A percentile compares a stretch with the other conserved stretches of the same genome.
Evolutionary conservation across 225 moss, liverwort and hornwort genomes (phyloP).

Genomic region (Thuidium tamariscinum): DNA sequence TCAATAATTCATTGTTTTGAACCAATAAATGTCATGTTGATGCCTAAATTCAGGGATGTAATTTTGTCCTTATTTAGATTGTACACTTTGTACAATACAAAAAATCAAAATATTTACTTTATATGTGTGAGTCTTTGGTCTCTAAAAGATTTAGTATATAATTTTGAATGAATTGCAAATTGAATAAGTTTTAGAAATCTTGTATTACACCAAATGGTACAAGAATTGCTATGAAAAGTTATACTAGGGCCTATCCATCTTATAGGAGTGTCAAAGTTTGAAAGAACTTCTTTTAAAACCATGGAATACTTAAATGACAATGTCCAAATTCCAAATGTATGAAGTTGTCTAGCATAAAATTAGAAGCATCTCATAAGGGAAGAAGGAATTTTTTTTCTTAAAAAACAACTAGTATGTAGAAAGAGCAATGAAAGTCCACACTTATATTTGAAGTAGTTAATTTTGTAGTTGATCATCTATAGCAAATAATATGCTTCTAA

Average conservation of each 20-base stretch:
- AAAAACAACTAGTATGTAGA: accelerated
- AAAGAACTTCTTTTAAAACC: background rate
- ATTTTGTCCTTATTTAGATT: background rate
- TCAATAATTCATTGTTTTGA: background rate
- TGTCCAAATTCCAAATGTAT: background rate
- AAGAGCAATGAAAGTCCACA: background rate
- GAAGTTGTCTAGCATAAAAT: background rate
- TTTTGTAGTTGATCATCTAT: too few species aligned
- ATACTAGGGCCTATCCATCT: background rate
- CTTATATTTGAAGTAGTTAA: too few species aligned
- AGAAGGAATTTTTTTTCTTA: accelerated
- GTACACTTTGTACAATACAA: too few species aligned
- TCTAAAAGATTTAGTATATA: too few species aligned
- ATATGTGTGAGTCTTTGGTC: background rate
- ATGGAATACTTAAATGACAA: background rate
- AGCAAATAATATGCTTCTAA: background rate
- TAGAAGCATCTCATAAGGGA: background rate
- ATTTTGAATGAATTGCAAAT: too few species aligned
- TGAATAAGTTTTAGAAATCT: too few species aligned
- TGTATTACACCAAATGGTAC: too few species aligned
- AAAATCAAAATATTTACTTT: background rate
- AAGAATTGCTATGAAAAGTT: background rate
- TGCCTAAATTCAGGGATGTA: background rate
- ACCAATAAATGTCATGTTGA: too few species aligned
- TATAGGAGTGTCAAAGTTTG: background rate